Evolutionary conservation across 306 rosid genomes (phyloP).

Genomic region (Sicyos baderoa): DNA sequence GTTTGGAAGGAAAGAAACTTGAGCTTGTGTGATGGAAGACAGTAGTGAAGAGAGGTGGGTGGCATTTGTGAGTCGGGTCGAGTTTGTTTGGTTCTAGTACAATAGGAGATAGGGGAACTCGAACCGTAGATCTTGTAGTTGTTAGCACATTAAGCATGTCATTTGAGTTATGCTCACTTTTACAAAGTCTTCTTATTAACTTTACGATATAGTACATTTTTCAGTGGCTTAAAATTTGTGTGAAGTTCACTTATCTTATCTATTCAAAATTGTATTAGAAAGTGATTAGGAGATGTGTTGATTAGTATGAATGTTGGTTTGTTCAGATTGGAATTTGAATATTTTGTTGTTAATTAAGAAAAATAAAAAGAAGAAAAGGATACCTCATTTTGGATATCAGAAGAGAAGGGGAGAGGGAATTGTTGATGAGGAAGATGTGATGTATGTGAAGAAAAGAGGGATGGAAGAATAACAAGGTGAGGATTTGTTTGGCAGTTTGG

Average conservation of each 20-base stretch:
- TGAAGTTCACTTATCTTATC: too few species aligned
- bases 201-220: neutral
- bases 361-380: neutral
- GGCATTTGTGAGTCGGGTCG: neutral
- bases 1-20: slow-evolving; percentile 28
- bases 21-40: slow-evolving; percentile 15
- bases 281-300: too few species aligned
- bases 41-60: slow-evolving; percentile 14
- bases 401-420: neutral
- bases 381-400: neutral
- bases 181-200: neutral
- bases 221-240: neutral
- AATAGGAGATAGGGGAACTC: slow-evolving; percentile 2
- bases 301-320: neutral
- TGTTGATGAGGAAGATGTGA: slow-evolving; percentile 37
- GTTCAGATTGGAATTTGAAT: neutral
- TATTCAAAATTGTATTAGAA: too few species aligned
- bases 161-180: neutral
- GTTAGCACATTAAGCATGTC: neutral
- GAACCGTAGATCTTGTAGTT: neutral
- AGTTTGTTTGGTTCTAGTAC: too few species aligned
- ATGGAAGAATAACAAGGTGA: slow-evolving; percentile 44
- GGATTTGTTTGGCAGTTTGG: slow-evolving; percentile 38
- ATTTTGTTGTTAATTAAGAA: neutral
- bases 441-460: slow-evolving; percentile 30